Evolutionary conservation across 257 asterid species (phyloP).

Genomic region (Verbascum thapsus): DNA sequence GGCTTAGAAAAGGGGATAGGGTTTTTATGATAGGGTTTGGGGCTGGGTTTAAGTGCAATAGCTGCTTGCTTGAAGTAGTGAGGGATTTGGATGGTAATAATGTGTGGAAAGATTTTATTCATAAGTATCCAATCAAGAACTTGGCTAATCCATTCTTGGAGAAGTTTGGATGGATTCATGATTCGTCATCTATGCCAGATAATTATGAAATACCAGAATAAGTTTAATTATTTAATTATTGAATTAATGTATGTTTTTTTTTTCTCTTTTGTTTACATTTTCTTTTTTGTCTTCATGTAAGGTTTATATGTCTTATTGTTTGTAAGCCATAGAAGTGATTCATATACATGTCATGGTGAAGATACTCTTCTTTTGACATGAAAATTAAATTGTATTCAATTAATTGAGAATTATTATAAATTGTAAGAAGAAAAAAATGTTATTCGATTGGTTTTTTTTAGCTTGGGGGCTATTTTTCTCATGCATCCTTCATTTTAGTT

Average conservation of each 20-base stretch:
- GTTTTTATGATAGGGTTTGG: slow-evolving; percentile 76
- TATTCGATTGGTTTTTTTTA: no score
- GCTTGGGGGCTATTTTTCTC: no score
- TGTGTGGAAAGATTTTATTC: slow-evolving; percentile 59
- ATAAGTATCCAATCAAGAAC: slow-evolving; percentile 49
- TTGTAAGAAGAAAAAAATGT: no score
- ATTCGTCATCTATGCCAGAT: slow-evolving; percentile 41
- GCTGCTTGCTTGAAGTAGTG: slow-evolving; percentile 68
- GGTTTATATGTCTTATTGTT: neutral
- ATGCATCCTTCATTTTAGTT: no score
- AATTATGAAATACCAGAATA: slow-evolving; percentile 50
- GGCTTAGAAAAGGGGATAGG: slow-evolving; percentile 63
- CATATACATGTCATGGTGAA: neutral
- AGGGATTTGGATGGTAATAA: slow-evolving; percentile 55
- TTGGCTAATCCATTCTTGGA: slow-evolving; percentile 61
- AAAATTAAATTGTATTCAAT: neutral
- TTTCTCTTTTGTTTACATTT: neutral
- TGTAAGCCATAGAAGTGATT: neutral
- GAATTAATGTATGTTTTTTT: neutral
- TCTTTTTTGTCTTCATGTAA: neutral
- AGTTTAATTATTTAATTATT: neutral
- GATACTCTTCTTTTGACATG: neutral
- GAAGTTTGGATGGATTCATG: slow-evolving; percentile 60
- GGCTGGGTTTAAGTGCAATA: slow-evolving; percentile 83
- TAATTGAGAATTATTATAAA: neutral